Evolutionary conservation across 148 eudicot genomes (phyloP).

Genomic region (Tetragonia tetragonoides): DNA sequence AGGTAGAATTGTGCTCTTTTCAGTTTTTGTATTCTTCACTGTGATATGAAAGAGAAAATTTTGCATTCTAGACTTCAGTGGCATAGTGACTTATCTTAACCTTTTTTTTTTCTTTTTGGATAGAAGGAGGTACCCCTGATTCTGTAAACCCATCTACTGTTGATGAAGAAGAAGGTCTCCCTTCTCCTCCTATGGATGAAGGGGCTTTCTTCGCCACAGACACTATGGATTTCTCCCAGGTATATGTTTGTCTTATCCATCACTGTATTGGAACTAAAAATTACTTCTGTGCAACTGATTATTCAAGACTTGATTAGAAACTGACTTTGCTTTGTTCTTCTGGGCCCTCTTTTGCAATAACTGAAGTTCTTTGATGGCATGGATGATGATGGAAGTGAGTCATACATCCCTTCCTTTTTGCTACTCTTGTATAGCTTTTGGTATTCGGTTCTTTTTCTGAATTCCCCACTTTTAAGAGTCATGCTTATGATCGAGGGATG

Average conservation of each 20-base stretch:
- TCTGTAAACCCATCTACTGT: constrained; percentile 79
- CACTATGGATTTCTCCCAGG: constrained; percentile 68
- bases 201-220: constrained; percentile 56
- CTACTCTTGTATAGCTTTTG: constrained; percentile 29
- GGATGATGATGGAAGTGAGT: constrained; percentile 99
- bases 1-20: constrained; percentile 36
- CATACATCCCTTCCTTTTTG: constrained; percentile 30
- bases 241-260: constrained; percentile 17
- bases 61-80: not conserved
- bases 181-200: constrained; percentile 94
- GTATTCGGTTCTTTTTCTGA: constrained; percentile 43
- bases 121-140: constrained; percentile 64
- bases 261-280: not conserved
- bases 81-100: not conserved
- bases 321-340: constrained; percentile 38
- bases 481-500: constrained; percentile 30
- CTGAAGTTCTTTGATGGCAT: constrained; percentile 85
- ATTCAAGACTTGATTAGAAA: constrained; percentile 7
- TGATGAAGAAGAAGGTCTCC: constrained; percentile 90
- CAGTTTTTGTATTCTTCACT: not conserved
- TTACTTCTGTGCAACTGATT: not conserved
- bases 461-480: constrained; percentile 43
- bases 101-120: not conserved
- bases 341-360: constrained; percentile 19
- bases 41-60: not conserved